A percentile compares a stretch with the other conserved stretches of the same genome.
Evolutionary conservation across 352 stramenopile genomes (phyloP).

Genomic region (Globisporangium rhizosaccharum): DNA sequence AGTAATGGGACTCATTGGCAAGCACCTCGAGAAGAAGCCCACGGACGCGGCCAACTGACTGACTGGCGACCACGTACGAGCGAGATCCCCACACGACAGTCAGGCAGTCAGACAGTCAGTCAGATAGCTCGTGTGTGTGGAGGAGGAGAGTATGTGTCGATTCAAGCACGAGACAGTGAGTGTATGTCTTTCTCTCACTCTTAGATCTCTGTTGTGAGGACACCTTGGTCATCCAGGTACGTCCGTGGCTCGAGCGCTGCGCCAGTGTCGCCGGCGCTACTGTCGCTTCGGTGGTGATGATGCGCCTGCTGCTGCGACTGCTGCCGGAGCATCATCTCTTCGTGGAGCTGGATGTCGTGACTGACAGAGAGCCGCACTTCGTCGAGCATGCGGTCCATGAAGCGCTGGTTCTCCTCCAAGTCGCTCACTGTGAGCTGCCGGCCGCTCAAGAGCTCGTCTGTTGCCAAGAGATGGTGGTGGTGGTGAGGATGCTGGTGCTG

Average conservation of each 20-base stretch:
- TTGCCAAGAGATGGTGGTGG: conserved; percentile 36
- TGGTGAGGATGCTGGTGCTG: conserved; percentile 16
- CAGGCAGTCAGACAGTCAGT: neutral
- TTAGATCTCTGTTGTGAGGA: conserved; percentile 66
- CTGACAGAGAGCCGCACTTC: conserved; percentile 50
- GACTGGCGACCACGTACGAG: no score
- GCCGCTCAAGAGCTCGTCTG: conserved; percentile 42
- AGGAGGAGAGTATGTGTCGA: no score
- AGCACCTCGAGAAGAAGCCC: conserved; percentile 59
- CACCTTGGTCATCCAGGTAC: conserved; percentile 65
- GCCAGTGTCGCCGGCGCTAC: conserved; percentile 17
- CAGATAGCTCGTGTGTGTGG: neutral
- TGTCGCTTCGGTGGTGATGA: neutral
- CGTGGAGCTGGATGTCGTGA: conserved; percentile 38
- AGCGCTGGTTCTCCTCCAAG: conserved; percentile 66
- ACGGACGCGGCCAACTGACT: neutral
- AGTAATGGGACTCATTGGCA: conserved; percentile 62
- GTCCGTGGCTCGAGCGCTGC: conserved; percentile 42
- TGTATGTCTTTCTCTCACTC: conserved; percentile 5
- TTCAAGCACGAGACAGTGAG: neutral
- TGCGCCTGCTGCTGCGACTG: neutral
- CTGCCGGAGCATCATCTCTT: conserved; percentile 5
- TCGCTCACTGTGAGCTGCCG: conserved; percentile 37
- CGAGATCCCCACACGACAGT: neutral
- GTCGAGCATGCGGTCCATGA: conserved; percentile 78